Evolutionary conservation across 768 basidiomycete genomes (phyloP).

Genomic region (Mycena galericulata): DNA sequence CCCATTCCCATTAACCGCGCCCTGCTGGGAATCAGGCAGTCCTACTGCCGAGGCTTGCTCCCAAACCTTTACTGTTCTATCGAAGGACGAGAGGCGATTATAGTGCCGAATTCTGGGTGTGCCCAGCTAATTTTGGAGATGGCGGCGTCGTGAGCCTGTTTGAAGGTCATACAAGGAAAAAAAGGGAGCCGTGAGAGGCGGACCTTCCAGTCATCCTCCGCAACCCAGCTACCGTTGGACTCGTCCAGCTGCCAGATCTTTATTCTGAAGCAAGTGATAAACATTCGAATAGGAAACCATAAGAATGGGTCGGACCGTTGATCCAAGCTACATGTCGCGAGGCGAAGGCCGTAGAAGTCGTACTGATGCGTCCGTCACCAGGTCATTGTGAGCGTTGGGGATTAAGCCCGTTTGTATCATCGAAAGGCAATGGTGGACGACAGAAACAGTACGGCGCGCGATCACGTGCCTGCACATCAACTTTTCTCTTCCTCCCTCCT

Average conservation of each 20-base stretch:
- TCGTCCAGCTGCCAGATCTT: constrained; percentile 90
- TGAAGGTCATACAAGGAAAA: background rate
- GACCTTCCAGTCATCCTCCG: constrained; percentile 95
- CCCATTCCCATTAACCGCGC: constrained; percentile 42
- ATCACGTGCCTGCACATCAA: background rate
- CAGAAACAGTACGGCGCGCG: too few relatives aligned
- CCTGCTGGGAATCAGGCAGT: constrained; percentile 44
- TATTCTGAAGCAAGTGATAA: constrained; percentile 62
- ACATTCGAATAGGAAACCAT: constrained; percentile 16
- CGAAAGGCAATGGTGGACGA: background rate
- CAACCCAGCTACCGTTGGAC: constrained; percentile 75
- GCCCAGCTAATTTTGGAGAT: constrained; percentile 89
- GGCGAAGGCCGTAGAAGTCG: constrained; percentile 88
- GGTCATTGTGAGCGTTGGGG: constrained; percentile 81
- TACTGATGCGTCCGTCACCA: constrained; percentile 90
- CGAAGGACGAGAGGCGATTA: constrained; percentile 92
- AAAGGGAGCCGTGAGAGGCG: background rate
- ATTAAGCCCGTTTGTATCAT: constrained; percentile 89
- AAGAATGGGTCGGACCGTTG: constrained; percentile 68
- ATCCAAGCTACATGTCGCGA: constrained; percentile 87
- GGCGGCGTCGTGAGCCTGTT: constrained; percentile 94
- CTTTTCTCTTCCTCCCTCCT: background rate
- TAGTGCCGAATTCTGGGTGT: constrained; percentile 90
- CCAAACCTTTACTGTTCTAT: constrained; percentile 94
- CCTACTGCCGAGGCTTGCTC: constrained; percentile 65